Evolutionary conservation across 2,329 filamentous ascomycete species (phyloP).

Genomic region (Colletotrichum orchidophilum): DNA sequence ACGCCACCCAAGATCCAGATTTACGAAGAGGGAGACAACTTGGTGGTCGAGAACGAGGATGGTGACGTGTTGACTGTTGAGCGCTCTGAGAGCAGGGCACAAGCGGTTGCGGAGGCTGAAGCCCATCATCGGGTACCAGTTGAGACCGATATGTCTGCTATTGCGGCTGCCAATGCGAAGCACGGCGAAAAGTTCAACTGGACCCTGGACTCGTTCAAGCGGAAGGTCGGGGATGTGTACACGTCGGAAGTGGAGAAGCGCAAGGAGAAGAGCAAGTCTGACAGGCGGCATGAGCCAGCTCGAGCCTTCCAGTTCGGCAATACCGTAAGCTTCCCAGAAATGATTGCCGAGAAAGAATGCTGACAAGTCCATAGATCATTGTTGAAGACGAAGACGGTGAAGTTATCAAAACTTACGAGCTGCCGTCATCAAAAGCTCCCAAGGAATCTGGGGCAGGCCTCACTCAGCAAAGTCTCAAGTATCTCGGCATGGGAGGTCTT

Average conservation of each 20-base stretch:
- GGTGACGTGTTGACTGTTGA: slow-evolving; percentile 84
- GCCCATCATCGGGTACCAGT: slow-evolving; percentile 10
- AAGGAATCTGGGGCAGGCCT: slow-evolving; percentile 40
- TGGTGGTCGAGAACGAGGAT: slow-evolving; percentile 85
- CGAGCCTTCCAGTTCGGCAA: slow-evolving; percentile 87
- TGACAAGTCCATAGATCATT: slow-evolving; percentile 69
- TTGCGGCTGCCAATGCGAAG: slow-evolving; percentile 38
- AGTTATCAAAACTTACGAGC: slow-evolving; percentile 84
- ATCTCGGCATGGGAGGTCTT: slow-evolving; percentile 61
- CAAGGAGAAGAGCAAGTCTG: slow-evolving; percentile 65
- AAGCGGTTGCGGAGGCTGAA: slow-evolving; percentile 22
- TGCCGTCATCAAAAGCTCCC: slow-evolving; percentile 63
- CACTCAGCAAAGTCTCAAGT: slow-evolving; percentile 59
- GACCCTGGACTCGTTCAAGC: slow-evolving; percentile 58
- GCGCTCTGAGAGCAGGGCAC: slow-evolving; percentile 47
- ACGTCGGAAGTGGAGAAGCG: slow-evolving; percentile 70
- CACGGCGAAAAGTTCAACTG: slow-evolving; percentile 47
- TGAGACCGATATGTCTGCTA: slow-evolving; percentile 1
- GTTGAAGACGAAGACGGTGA: slow-evolving; percentile 89
- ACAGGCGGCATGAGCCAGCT: slow-evolving; percentile 74
- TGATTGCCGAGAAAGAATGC: not conserved
- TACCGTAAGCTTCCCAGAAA: slow-evolving; percentile 60
- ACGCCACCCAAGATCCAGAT: slow-evolving; percentile 64
- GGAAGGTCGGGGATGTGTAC: slow-evolving; percentile 60
- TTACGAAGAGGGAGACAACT: slow-evolving; percentile 81